Percentiles rank a stretch among this genome's conserved stretches.
These are phyloP conservation scores for Flagelloscypha sp. DNA, from an alignment of 768 basidiomycete genomes.

Conservation along the genomic window DNA sequence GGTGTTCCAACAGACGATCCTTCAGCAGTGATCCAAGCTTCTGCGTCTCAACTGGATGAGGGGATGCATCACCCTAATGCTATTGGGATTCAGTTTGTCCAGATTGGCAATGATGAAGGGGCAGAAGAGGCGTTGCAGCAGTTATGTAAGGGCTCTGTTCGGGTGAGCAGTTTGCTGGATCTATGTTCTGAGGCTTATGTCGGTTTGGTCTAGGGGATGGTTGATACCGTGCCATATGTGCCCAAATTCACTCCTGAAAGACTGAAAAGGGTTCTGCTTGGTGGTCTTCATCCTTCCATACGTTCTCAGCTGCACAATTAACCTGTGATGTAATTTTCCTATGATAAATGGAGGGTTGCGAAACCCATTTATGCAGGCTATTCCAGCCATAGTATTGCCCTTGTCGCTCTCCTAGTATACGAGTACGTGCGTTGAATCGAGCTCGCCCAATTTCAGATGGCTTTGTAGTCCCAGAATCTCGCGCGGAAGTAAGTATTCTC, in stretches of 20 bases:
- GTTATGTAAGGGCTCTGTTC: background rate
- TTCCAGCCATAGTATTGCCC: too few species aligned
- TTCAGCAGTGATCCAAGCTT: background rate
- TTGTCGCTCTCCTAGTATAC: too few species aligned
- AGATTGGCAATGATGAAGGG: constrained; percentile 5
- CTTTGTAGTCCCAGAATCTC: constrained; percentile 30
- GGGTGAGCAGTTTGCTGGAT: constrained; percentile 1
- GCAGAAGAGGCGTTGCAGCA: constrained; percentile 5
- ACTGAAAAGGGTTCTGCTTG: constrained; percentile 7
- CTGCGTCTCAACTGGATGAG: too few species aligned
- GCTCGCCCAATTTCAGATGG: constrained; percentile 27
- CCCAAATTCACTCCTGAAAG: constrained; percentile 4
- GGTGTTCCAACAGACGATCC: constrained; percentile 1
- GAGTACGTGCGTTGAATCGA: constrained; percentile 27
- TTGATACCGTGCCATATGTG: constrained; percentile 8
- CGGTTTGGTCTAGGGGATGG: constrained; percentile 3
- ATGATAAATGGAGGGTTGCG: too few species aligned
- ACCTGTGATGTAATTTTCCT: too few species aligned
- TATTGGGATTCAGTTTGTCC: constrained; percentile 9
- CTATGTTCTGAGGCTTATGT: background rate
- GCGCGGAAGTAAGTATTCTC: constrained; percentile 27
- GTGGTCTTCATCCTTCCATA: constrained; percentile 5
- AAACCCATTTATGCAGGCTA: too few species aligned
- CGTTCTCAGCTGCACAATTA: too few species aligned
- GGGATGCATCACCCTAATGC: constrained; percentile 8